These are phyloP conservation scores for Aspergillus jensenii DNA, from an alignment of 2,329 filamentous ascomycete species.

Conservation along the genomic window DNA sequence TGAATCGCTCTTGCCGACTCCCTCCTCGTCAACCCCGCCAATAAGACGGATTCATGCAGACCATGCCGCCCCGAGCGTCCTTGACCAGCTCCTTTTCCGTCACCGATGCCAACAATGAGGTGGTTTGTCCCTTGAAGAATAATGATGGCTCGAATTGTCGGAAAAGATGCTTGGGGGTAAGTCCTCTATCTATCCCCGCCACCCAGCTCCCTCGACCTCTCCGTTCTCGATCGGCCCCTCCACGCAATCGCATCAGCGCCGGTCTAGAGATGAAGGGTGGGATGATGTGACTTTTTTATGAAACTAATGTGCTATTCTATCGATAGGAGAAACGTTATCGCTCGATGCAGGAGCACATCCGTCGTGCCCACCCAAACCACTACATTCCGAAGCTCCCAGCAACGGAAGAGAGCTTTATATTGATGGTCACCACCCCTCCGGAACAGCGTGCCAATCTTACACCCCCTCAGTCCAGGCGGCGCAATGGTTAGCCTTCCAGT, in stretches of 20 bases:
- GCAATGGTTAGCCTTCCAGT: conserved; percentile 35
- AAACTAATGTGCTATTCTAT: conserved; percentile 7
- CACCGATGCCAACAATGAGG: conserved; percentile 89
- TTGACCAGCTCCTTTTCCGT: conserved; percentile 90
- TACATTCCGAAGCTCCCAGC: conserved; percentile 98
- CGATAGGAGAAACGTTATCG: conserved; percentile 88
- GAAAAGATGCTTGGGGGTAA: conserved; percentile 96
- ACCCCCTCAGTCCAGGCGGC: conserved; percentile 39
- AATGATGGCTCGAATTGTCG: conserved; percentile 96
- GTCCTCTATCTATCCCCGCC: conserved; percentile 46
- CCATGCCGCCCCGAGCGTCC: conserved; percentile 85
- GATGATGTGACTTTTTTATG: conserved; percentile 9
- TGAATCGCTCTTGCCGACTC: conserved; percentile 3
- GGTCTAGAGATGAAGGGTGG: not conserved
- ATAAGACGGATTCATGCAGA: conserved; percentile 45
- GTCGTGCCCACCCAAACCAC: conserved; percentile 91
- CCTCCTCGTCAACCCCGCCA: conserved; percentile 17
- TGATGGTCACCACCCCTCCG: conserved; percentile 92
- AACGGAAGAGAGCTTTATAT: conserved; percentile 93
- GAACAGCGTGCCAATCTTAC: conserved; percentile 64
- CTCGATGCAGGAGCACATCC: conserved; percentile 99
- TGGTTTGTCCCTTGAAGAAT: conserved; percentile 92
- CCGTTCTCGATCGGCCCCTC: conserved; percentile 11
- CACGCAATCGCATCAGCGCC: conserved; percentile 4
- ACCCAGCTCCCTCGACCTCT: conserved; percentile 5